Percentiles rank a stretch among this genome's conserved stretches.
These are phyloP conservation scores for Trichoderma guizhouense DNA, from an alignment of 2,329 filamentous ascomycete genomes.

Conservation along the genomic window DNA sequence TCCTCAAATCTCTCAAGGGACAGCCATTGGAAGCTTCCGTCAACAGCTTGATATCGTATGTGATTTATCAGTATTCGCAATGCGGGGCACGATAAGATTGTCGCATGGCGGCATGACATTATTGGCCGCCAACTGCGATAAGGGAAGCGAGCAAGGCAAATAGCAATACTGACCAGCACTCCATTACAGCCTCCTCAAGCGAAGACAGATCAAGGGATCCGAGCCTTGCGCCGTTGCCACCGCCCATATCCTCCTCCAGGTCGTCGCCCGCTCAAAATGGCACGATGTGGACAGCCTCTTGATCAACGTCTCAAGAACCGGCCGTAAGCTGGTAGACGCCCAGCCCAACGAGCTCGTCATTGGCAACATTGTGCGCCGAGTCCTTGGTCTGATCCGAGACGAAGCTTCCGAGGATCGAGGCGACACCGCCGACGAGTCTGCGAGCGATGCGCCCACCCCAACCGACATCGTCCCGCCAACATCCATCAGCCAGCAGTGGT, in stretches of 20 bases:
- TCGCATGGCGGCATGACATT: neutral
- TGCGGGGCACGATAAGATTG: constrained; percentile 14
- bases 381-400: constrained; percentile 86
- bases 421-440: constrained; percentile 58
- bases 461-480: constrained; percentile 37
- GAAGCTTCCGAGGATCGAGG: constrained; percentile 81
- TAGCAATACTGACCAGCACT: constrained; percentile 1
- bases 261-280: constrained; percentile 79
- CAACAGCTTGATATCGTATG: constrained; percentile 78
- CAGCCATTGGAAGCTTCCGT: constrained; percentile 76
- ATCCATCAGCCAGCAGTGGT: constrained; percentile 28
- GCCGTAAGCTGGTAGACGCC: constrained; percentile 72
- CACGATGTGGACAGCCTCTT: constrained; percentile 75
- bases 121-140: neutral
- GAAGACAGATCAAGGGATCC: constrained; percentile 83
- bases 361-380: constrained; percentile 88
- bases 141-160: neutral
- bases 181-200: constrained; percentile 70
- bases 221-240: constrained; percentile 89
- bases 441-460: constrained; percentile 45
- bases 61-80: constrained; percentile 22
- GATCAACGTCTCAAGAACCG: constrained; percentile 73
- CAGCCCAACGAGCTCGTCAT: constrained; percentile 89
- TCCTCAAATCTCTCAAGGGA: constrained; percentile 73
- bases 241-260: constrained; percentile 79